phyloP scores from a whole-genome alignment of 148 eudicot genomes.

The Vaccinium corymbosum region DNA sequence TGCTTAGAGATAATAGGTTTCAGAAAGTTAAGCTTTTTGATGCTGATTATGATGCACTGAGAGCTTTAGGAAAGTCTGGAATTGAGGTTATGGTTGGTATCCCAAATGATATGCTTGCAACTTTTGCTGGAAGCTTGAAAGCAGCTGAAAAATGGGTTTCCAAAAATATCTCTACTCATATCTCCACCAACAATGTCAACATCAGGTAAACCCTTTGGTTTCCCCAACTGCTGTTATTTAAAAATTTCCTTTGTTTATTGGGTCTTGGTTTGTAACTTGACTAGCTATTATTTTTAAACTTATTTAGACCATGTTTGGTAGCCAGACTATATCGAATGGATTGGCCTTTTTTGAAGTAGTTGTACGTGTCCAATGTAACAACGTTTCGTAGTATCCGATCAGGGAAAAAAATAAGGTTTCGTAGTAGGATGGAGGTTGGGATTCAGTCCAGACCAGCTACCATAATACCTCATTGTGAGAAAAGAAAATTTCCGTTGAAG shows the following conservation, averaged over 20 bases:
- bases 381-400: neutral
- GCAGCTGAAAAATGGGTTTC: conserved; percentile 94
- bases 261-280: neutral
- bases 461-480: neutral
- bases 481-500: neutral
- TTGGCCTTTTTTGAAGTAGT: neutral
- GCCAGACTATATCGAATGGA: neutral
- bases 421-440: neutral
- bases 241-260: neutral
- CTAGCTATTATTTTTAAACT: neutral
- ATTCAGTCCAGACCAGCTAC: neutral
- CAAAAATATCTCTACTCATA: conserved; percentile 69
- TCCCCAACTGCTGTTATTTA: neutral
- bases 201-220: conserved; percentile 50
- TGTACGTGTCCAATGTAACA: neutral
- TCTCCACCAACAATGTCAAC: conserved; percentile 48
- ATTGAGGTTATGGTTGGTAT: conserved; percentile 98
- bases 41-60: conserved; percentile 66
- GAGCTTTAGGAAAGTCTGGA: conserved; percentile 62
- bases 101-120: conserved; percentile 79
- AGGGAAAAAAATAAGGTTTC: neutral
- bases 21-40: conserved; percentile 91
- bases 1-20: conserved; percentile 74
- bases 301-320: neutral
- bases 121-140: conserved; percentile 62